Conservation (phyloP, 352 stramenopile genomes). For the Thraustochytrium sp. region DNA sequence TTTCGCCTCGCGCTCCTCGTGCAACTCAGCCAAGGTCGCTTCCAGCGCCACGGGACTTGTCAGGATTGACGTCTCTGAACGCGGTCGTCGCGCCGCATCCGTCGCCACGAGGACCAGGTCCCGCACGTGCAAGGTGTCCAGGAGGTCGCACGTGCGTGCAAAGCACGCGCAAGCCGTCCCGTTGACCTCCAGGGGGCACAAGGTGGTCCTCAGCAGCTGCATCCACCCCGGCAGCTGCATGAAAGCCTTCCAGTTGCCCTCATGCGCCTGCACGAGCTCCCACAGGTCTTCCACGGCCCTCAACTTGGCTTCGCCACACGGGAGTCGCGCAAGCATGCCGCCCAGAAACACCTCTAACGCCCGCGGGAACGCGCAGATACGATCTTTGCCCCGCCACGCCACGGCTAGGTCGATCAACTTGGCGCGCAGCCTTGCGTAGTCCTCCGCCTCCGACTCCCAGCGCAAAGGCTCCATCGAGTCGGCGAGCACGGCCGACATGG, state of each 20-base stretch:
- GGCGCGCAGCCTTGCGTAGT: neutral
- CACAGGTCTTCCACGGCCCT: neutral
- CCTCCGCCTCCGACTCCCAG: neutral
- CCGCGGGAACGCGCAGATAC: neutral
- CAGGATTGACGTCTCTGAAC: neutral
- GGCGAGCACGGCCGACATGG: neutral
- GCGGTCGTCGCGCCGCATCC: neutral
- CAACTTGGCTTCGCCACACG: neutral
- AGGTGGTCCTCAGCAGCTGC: neutral
- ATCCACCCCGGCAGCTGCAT: neutral
- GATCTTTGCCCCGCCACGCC: neutral
- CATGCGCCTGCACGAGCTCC: neutral
- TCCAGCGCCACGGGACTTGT: neutral
- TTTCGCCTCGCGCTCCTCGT: no score
- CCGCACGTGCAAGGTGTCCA: neutral
- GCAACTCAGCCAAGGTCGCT: neutral
- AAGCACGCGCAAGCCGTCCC: neutral
- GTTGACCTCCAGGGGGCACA: no score
- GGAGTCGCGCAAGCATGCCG: neutral
- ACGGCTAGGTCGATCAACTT: neutral
- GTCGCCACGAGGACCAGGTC: neutral
- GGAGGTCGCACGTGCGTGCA: neutral
- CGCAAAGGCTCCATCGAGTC: neutral
- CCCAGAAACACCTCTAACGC: neutral
- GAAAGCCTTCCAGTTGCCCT: constrained; percentile 22